These are phyloP conservation scores for Phytophthora tentaculata DNA, from an alignment of 352 stramenopile species.

Conservation along the genomic window DNA sequence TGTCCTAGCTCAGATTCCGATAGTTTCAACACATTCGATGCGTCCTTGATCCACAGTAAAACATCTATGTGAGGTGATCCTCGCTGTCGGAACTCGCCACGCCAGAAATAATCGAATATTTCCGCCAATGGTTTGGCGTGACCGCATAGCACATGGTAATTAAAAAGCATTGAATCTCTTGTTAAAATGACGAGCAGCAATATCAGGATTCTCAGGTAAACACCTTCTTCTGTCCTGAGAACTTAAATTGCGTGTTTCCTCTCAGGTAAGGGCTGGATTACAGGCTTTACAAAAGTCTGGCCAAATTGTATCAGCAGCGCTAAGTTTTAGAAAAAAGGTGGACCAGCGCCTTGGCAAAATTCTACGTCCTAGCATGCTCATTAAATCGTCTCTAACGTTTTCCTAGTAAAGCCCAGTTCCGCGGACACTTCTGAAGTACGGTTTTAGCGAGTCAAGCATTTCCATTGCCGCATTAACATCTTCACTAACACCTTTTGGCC, in stretches of 20 bases:
- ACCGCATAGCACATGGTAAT: background rate
- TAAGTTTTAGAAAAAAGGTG: constrained; percentile 34
- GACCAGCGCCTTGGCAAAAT: constrained; percentile 21
- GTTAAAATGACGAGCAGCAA: constrained; percentile 27
- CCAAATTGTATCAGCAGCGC: constrained; percentile 39
- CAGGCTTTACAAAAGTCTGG: constrained; percentile 31
- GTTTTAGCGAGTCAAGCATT: constrained; percentile 11
- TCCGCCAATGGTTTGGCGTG: constrained; percentile 15
- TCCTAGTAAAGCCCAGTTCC: constrained; percentile 16
- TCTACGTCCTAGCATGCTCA: constrained; percentile 24
- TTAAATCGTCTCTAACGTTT: constrained; percentile 18
- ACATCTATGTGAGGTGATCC: constrained; percentile 32
- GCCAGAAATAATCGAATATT: constrained; percentile 33
- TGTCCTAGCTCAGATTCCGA: too few species aligned
- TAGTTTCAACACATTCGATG: constrained; percentile 20
- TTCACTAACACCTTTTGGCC: too few species aligned
- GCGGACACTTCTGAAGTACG: constrained; percentile 13
- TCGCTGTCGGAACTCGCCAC: constrained; percentile 30
- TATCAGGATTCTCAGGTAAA: constrained; percentile 29
- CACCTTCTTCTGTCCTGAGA: background rate
- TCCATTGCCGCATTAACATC: too few species aligned
- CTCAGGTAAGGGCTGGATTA: constrained; percentile 11
- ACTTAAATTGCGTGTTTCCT: background rate
- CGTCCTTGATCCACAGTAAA: constrained; percentile 32
- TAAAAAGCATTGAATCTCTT: constrained; percentile 30